Conservation (phyloP, 495 filamentous ascomycete species). For the Penicillium waksmanii region DNA sequence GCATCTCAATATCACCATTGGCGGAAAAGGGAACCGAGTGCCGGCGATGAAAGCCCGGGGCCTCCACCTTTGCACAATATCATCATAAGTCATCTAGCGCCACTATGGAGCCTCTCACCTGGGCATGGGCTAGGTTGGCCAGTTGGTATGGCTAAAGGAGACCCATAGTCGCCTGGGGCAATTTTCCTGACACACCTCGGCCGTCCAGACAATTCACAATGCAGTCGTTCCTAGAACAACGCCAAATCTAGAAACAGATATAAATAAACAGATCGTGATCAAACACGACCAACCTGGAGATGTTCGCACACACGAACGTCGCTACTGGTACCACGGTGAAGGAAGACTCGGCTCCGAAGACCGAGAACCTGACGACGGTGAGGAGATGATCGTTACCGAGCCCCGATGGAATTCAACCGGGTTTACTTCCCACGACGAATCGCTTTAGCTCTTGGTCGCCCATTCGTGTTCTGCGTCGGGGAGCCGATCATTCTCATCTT, state of each 20-base stretch:
- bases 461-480: slow-evolving; percentile 35
- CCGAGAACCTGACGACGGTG: slow-evolving; percentile 11
- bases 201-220: slow-evolving; percentile 18
- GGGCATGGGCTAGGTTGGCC: background rate
- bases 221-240: slow-evolving; percentile 42
- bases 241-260: slow-evolving; percentile 39
- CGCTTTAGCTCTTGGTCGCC: slow-evolving; percentile 39
- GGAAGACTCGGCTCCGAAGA: slow-evolving; percentile 14
- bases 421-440: slow-evolving; percentile 34
- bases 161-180: no score
- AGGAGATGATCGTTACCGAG: slow-evolving; percentile 30
- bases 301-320: slow-evolving; percentile 21
- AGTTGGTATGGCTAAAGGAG: background rate
- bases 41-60: background rate
- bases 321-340: slow-evolving; percentile 19
- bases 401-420: slow-evolving; percentile 42
- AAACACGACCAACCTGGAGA: slow-evolving; percentile 17
- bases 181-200: background rate
- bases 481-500: slow-evolving; percentile 52
- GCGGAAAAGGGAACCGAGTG: slow-evolving; percentile 17
- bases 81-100: slow-evolving; percentile 11
- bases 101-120: background rate
- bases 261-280: slow-evolving; percentile 34
- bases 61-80: background rate
- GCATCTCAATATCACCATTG: slow-evolving; percentile 10